Evolutionary conservation across 108 stramenopile species (phyloP).

Genomic region (Seminavis robusta): DNA sequence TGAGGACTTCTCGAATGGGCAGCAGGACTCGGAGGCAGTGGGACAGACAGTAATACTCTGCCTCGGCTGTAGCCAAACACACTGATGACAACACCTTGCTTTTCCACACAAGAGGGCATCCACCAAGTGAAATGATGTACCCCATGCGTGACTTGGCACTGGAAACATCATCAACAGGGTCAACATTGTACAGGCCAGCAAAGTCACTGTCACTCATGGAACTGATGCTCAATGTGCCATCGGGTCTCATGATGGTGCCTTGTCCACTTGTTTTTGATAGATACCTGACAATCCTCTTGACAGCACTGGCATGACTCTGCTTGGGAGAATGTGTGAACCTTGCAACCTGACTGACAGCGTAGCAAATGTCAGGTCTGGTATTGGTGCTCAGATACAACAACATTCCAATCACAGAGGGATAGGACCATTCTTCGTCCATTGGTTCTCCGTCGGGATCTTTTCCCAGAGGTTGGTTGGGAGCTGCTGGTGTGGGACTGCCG

Average conservation of each 20-base stretch:
- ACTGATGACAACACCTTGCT: too few species aligned
- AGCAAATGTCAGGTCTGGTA: constrained; percentile 34
- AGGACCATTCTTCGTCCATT: constrained; percentile 21
- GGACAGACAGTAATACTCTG: constrained; percentile 37
- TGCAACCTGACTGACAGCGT: constrained; percentile 28
- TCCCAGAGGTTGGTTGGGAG: constrained; percentile 18
- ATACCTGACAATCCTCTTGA: constrained; percentile 38
- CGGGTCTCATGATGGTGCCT: constrained; percentile 13
- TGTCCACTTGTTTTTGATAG: constrained; percentile 25
- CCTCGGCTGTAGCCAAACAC: constrained; percentile 37
- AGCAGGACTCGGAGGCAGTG: constrained; percentile 20
- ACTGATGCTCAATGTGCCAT: neutral
- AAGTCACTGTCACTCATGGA: neutral
- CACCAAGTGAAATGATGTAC: constrained; percentile 18
- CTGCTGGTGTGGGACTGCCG: constrained; percentile 8
- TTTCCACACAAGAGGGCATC: too few species aligned
- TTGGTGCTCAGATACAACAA: constrained; percentile 39
- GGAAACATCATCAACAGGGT: constrained; percentile 5
- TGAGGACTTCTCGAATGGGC: constrained; percentile 19
- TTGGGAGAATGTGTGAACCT: constrained; percentile 34
- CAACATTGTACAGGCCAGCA: constrained; percentile 23
- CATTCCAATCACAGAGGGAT: constrained; percentile 41
- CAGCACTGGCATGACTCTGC: constrained; percentile 29
- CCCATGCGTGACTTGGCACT: constrained; percentile 25
- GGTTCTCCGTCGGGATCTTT: constrained; percentile 30